Evolutionary conservation across 768 basidiomycete genomes (phyloP), one percentile per base, ranked within the genome.

Genomic region (Tricholoma matsutake): DNA sequence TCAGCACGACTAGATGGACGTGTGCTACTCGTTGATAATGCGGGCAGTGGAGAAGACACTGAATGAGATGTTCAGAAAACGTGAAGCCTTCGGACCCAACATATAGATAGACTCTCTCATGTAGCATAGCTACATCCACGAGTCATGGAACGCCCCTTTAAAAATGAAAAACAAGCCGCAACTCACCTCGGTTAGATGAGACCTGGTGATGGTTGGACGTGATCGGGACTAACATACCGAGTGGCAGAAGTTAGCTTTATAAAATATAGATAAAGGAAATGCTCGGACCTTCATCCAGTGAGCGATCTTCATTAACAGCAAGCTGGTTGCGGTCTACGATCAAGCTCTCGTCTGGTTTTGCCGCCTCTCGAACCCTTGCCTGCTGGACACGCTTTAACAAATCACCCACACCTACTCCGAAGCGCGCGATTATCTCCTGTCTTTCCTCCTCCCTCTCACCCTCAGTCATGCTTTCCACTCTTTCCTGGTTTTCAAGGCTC

Each of bases 371-470:
- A 73, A 79, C 82, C 71, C 79, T 75, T 20, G 81, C 79, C 55
- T 78, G 74, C 63, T 78, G 80, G 20, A 83, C 83, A 57, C 79
- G 83, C 66, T 74, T 80, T 68, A 96, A 64, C 3, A 92, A 72
- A 49, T 87, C 86, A 2, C 79, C 78, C 9, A 93, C 78, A 16
- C 83, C 85, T 1, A 80, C 75, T 0, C 93, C 94, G 68, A 96
- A 87, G 49, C 83, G 81, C 61, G 91, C 86, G 28, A 91, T 59
- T 43, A 96, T 83, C 62, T 92, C 84, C 55, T 74, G 74, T 47
- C 79, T 77, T 71, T 90, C 92, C 56, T 82, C 72, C 62, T 87
- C 85, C 9, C 86, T 78, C 70, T 95, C 89, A 14, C 85, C 84
- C 10, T 83, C 81, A 2, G 81, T 80, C 94, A 96, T 96, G 1